Percentiles rank a stretch among this genome's conserved stretches.
Conservation (phyloP, 257 asterid species). For the Prunella vulgaris region DNA sequence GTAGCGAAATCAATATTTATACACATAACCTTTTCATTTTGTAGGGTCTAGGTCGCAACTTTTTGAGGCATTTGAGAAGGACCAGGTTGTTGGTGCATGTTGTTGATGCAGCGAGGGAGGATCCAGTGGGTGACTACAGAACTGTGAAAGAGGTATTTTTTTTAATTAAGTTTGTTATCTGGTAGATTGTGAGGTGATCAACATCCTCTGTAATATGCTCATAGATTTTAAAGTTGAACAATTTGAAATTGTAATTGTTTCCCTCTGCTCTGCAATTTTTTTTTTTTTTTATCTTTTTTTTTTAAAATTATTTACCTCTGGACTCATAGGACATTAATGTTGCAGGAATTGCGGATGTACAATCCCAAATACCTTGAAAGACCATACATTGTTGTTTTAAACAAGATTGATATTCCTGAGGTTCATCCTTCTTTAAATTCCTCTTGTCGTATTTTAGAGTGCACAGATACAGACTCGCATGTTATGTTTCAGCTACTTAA, state of each 20-base stretch:
- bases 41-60: constrained; percentile 98
- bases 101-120: constrained; percentile 74
- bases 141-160: constrained; percentile 81
- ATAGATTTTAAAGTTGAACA: background rate
- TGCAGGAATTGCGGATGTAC: constrained; percentile 97
- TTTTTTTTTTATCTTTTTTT: background rate
- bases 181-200: background rate
- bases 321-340: constrained; percentile 12
- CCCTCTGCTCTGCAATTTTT: too few relatives aligned
- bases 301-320: background rate
- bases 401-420: constrained; percentile 85
- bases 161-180: constrained; percentile 6
- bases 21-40: constrained; percentile 1
- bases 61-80: constrained; percentile 96
- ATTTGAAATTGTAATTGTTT: background rate
- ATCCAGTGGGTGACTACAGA: constrained; percentile 84
- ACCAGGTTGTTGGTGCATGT: constrained; percentile 92
- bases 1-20: background rate
- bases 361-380: constrained; percentile 93
- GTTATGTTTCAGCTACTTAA: constrained; percentile 3
- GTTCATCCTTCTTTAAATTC: constrained; percentile 31
- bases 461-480: background rate
- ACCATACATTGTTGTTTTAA: constrained; percentile 80
- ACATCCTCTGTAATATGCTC: background rate
- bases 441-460: constrained; percentile 23